Evolutionary conservation across 306 rosid species (phyloP), one percentile per base, ranked within the genome.

Genomic region (Acacia confusa): DNA sequence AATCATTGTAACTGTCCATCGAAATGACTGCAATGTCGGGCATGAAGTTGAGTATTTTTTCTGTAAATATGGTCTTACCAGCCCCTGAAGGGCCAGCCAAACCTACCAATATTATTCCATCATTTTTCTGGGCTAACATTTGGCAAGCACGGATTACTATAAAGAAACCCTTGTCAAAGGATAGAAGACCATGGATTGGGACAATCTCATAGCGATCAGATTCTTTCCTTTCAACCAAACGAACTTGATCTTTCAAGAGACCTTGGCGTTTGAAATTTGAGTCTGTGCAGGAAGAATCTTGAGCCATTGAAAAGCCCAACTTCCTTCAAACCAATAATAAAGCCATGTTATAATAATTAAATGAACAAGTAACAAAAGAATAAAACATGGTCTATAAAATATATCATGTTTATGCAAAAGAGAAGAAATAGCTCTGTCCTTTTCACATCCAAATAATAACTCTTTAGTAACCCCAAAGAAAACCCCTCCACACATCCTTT

Each of bases 21-120:
- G 98, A 96, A 79, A 96, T 96, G 85, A 96, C 97, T n/a, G 94
- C 98, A 88, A 96, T 87, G 47, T 94, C 90, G 28, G 99, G 99
- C 97, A 93, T 91, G 87, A 96, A 96, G 66, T 79, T 91, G 70
- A 93, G 89, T 86, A 96, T 93, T 88, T 96, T 96, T 71, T 96
- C 98, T 3, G 98, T 96, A 79, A 96, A 93, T 20, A 93, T 83
- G 53, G 99, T 92, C 87, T 96, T 96, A 70, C 99, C 99, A 19
- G 99, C 99, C 75, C 99, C 99, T 12, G 99, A 96, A 84, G 99
- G 99, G 78, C 99, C 99, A 0, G 99, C 99, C 83, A 96, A 84
- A 32, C 99, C 99, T 52, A 96, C 97, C 90, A 96, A 78, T 85
- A 90, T 84, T 72, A 92, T 90, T 47, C 99, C 99, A 55, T 92